A percentile compares a stretch with the other conserved stretches of the same genome.
These are phyloP conservation scores for Elongisporangium anandrum DNA, from an alignment of 352 stramenopile genomes.

Conservation along the genomic window DNA sequence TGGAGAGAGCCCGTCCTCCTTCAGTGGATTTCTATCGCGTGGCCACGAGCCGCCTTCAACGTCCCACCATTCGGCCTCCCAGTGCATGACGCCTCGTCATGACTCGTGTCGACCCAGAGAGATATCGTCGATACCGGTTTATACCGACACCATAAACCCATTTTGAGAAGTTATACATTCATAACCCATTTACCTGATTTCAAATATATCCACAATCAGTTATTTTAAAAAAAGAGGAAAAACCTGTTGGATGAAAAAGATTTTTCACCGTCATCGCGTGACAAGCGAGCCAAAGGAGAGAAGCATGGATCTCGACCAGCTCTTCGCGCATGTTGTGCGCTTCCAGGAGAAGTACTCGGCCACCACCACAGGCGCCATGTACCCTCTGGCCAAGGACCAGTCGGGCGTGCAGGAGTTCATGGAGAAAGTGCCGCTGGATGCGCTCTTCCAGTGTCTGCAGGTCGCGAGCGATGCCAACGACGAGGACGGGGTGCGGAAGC, in stretches of 20 bases:
- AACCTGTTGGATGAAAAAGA: not conserved
- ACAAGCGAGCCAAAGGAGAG: not conserved
- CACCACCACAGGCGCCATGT: conserved; percentile 41
- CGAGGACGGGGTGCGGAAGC: conserved; percentile 40
- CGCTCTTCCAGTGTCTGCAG: conserved; percentile 73
- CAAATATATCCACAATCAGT: too few relatives aligned
- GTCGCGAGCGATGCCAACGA: conserved; percentile 63
- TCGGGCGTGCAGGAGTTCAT: conserved; percentile 61
- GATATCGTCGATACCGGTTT: conserved; percentile 4
- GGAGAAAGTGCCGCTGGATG: conserved; percentile 51
- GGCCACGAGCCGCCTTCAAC: not conserved
- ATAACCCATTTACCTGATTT: too few relatives aligned
- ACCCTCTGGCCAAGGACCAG: conserved; percentile 35
- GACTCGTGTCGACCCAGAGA: not conserved
- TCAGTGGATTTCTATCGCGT: not conserved
- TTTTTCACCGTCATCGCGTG: too few relatives aligned
- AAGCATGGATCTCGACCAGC: conserved; percentile 31
- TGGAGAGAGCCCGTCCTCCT: not conserved
- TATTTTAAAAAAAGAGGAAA: not conserved
- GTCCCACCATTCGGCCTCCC: too few relatives aligned
- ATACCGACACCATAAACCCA: too few relatives aligned
- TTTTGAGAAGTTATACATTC: too few relatives aligned
- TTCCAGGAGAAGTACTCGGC: conserved; percentile 59
- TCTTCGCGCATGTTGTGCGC: conserved; percentile 51
- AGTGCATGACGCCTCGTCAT: too few relatives aligned